Conservation (phyloP, 2,329 filamentous ascomycete genomes). For the Microdochium trichocladiopsis region DNA sequence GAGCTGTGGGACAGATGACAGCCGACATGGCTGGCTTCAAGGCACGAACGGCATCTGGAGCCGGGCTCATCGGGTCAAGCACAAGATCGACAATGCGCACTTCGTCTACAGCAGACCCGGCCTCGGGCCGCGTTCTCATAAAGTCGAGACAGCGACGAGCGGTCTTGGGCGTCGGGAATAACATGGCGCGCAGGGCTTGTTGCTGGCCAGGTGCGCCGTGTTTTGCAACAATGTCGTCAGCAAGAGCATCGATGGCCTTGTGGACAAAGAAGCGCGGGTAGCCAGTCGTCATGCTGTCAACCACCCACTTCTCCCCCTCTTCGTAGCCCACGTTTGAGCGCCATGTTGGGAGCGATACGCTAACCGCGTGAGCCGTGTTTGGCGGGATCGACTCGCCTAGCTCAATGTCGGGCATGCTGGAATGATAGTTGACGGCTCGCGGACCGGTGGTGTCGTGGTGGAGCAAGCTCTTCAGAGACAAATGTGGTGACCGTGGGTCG, state of each 20-base stretch:
- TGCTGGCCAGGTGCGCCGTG: slow-evolving; percentile 56
- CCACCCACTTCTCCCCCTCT: slow-evolving; percentile 83
- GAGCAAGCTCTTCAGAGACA: too few relatives aligned
- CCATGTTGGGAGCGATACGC: slow-evolving; percentile 94
- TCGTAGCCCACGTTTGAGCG: slow-evolving; percentile 86
- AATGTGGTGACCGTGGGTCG: too few relatives aligned
- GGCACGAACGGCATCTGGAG: slow-evolving; percentile 42
- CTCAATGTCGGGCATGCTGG: slow-evolving; percentile 34
- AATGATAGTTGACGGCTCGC: neutral
- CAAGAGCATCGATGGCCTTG: slow-evolving; percentile 69
- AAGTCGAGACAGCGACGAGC: slow-evolving; percentile 73
- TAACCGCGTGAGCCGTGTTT: slow-evolving; percentile 82
- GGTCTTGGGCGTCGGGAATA: slow-evolving; percentile 68
- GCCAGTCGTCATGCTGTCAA: slow-evolving; percentile 77
- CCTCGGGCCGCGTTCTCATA: slow-evolving; percentile 32
- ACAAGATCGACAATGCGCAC: slow-evolving; percentile 56
- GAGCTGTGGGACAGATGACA: slow-evolving; percentile 62
- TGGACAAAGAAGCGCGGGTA: slow-evolving; percentile 97
- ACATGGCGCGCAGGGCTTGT: slow-evolving; percentile 47
- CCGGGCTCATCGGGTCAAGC: slow-evolving; percentile 47
- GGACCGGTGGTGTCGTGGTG: too few relatives aligned
- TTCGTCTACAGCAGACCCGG: neutral
- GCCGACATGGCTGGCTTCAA: slow-evolving; percentile 57
- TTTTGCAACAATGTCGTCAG: slow-evolving; percentile 55
- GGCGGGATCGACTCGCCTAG: slow-evolving; percentile 69